Base-by-base conservation (phyloP, 2,329 filamentous ascomycete genomes). In the Periconia digitata region DNA sequence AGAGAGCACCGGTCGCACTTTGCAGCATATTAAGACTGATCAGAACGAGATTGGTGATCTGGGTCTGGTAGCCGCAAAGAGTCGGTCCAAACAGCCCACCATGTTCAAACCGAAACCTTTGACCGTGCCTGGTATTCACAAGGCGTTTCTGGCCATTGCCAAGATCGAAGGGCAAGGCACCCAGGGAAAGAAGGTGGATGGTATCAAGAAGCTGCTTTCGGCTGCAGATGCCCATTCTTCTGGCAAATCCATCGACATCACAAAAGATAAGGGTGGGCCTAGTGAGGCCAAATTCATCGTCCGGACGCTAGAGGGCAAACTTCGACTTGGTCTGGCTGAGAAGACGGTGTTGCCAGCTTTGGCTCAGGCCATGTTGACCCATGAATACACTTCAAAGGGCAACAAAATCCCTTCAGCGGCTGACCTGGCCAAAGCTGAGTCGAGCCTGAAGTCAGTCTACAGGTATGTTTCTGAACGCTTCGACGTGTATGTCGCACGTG, bases 41-140 rank as follows among this genome's bases (percentile, higher is more conserved):
- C 94, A 99, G 67, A 91, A 94, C 63, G 91, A 96, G 62, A 96
- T 97, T 71, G 94, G 94, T 45, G 94, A 99, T 70, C 80, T 99
- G 10, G 94, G 94, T 10, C 78, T 97, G 27, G 92, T 99, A 1
- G 94, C 94, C 37, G 90, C 95, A 41, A 96, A 97, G 77, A 96
- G 91, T 74, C 85, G 92, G 71, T 90, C 88, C 13, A 97, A 92
- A 39, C 94, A 99, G 66, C 90, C 90, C 10, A 97, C 94, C 18
- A 96, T 99, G 91, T 96, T 97, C 79, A 96, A 95, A 71, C 94
- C 92, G 2, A 96, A 95, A 72, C 80, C 92, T 22, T 76, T 99
- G 60, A 96, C 92, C 0, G 81, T 99, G 1, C 83, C 82, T 48
- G 90, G 87, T 22, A 92, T 99, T 2, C 91, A 95, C 63, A 86